phyloP scores from a whole-genome alignment of 2,329 filamentous ascomycete genomes.

The Paecilomyces sp. region DNA sequence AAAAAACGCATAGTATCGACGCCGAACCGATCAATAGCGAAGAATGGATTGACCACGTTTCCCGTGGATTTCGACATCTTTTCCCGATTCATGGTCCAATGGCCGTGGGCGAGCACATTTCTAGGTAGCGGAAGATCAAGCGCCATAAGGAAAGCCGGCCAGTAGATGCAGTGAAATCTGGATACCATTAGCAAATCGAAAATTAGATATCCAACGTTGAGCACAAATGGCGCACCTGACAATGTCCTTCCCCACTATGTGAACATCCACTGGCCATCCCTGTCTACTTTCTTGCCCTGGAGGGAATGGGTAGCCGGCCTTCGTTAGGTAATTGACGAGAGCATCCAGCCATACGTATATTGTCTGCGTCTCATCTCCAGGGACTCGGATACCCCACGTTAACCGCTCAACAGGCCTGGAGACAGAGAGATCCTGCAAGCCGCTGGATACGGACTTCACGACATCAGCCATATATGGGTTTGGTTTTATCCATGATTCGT shows the following conservation, averaged over 20 bases:
- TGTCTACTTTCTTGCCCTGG: conserved; percentile 55
- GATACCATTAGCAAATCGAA: conserved; percentile 4
- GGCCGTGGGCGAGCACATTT: conserved; percentile 78
- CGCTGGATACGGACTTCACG: conserved; percentile 64
- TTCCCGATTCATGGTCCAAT: conserved; percentile 85
- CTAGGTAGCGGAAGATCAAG: conserved; percentile 71
- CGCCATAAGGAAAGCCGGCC: conserved; percentile 92
- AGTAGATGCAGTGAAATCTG: conserved; percentile 91
- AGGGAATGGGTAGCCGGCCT: conserved; percentile 71
- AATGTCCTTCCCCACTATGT: conserved; percentile 95
- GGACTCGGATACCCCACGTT: conserved; percentile 83
- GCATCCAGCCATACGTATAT: conserved; percentile 99
- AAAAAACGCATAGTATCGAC: conserved; percentile 86
- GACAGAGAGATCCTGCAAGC: conserved; percentile 80
- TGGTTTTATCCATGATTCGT: conserved; percentile 73
- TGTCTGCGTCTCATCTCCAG: conserved; percentile 75
- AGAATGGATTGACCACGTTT: conserved; percentile 91
- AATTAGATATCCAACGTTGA: not conserved
- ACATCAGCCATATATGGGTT: conserved; percentile 68
- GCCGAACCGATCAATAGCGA: conserved; percentile 81
- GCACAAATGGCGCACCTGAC: conserved; percentile 47
- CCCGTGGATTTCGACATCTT: conserved; percentile 98
- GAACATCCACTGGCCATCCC: conserved; percentile 85
- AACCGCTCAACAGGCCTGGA: conserved; percentile 74
- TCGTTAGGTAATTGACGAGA: conserved; percentile 86